Percentiles rank a stretch among this genome's conserved stretches.
These are phyloP conservation scores for Abrus precatorius DNA, from an alignment of 306 rosid genomes.

Conservation along the genomic window DNA sequence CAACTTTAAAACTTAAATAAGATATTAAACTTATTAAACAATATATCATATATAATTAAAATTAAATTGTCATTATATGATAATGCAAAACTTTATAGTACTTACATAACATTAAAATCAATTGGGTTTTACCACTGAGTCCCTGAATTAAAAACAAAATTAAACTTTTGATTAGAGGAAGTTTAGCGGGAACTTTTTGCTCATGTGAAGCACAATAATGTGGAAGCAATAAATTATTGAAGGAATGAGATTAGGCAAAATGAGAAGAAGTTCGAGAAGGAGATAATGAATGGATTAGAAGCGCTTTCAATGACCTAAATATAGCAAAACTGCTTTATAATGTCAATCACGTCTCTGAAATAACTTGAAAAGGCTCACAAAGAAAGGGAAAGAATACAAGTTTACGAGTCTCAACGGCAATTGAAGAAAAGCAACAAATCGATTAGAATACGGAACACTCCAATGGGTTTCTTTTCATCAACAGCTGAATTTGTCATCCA, in stretches of 20 bases:
- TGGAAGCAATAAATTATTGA: conserved; percentile 20
- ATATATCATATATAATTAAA: too few relatives aligned
- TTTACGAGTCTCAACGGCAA: not conserved
- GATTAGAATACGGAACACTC: conserved; percentile 10
- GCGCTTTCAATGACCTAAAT: not conserved
- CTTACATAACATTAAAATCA: not conserved
- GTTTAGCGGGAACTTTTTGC: not conserved
- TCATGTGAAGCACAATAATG: conserved; percentile 2
- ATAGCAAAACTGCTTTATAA: conserved; percentile 28
- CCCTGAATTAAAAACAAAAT: not conserved
- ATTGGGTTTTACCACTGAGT: not conserved
- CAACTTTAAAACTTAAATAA: too few relatives aligned
- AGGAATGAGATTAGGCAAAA: conserved; percentile 20
- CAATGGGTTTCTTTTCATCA: conserved; percentile 41
- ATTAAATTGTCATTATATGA: too few relatives aligned
- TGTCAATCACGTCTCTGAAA: conserved; percentile 24
- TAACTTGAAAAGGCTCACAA: not conserved
- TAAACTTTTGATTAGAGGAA: conserved; percentile 25
- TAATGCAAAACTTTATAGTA: not conserved
- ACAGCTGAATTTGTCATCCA: not conserved
- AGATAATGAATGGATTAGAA: conserved; percentile 17
- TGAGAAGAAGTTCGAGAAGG: conserved; percentile 25
- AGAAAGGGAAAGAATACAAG: conserved; percentile 11
- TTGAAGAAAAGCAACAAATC: conserved; percentile 4
- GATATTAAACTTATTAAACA: too few relatives aligned